Base-by-base conservation (phyloP, 495 filamentous ascomycete species). In the Tuber umbilicatum region DNA sequence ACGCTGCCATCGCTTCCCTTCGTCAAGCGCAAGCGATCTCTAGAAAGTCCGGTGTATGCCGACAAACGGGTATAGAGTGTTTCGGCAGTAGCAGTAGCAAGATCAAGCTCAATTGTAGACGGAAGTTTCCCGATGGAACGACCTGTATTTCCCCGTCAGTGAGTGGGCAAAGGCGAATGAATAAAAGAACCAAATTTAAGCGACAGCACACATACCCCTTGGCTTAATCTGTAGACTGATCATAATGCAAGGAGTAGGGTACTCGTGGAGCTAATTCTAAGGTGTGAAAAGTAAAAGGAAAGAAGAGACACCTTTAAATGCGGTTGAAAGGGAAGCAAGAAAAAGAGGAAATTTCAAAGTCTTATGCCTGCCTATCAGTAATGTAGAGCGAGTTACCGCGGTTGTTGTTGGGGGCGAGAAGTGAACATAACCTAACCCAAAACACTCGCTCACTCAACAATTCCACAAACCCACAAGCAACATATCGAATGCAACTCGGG, bases 81-180 rank as follows among this genome's bases (percentile, higher is more conserved):
- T 31, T 78, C 74, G 2, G 75, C 31, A 50, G 72, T 83, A 16
- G 89, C 88, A 41, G 88, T 88, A 79, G 87, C 85, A 74, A 85
- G 82, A 37, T 88, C 82, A 69, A 94, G 84, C 69, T 88, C 86
- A 79, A 93, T 83, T 71, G 89, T 85, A 74, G 89, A 85, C 5
- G 93, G 93, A 16, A 97, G 90, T 70, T 87, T 89, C 80, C 87
- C 88, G 80, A 95, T 90, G 70, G 90, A 88, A 27, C 79, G 79
- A 38, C 78, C 78, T 80, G 17, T 68, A 82, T 90, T 89, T 75
- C 84, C 16, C 35, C 50, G 19, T 73, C 1, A 35, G 55, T 43
- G 50, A 64, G 27, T 19, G 14, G 0, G 27, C 27, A 64, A 35
- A 35, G 27, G 55, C 14, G 31, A 64, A 64, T 35, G 12, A 31